Percentiles rank a stretch among this genome's conserved stretches.
Evolutionary conservation across 83 land plant species (phyloP).

Genomic region (Thuja plicata): DNA sequence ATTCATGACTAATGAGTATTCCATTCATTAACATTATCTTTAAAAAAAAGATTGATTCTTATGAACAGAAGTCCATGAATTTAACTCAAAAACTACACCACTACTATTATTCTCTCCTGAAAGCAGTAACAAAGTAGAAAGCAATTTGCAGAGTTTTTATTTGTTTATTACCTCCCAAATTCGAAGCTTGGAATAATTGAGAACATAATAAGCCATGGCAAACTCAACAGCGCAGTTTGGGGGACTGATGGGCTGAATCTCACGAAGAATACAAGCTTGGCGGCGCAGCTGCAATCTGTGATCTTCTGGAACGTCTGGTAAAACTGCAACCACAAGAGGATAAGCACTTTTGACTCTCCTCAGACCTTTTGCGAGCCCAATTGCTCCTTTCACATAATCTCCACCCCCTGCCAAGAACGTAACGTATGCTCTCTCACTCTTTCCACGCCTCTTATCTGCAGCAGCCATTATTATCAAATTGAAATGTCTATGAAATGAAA

Average conservation of each 20-base stretch:
- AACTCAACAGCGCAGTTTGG: conserved; percentile 45
- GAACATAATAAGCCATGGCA: conserved; percentile 75
- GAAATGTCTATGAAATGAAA: too few relatives aligned
- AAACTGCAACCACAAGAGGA: conserved; percentile 60
- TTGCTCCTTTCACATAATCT: conserved; percentile 70
- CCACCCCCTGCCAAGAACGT: conserved; percentile 76
- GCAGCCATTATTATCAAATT: too few relatives aligned
- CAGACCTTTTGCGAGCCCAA: conserved; percentile 67
- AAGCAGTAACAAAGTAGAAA: neutral
- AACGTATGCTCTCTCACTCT: conserved; percentile 49
- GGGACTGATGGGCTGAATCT: conserved; percentile 63
- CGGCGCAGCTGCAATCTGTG: conserved; percentile 39
- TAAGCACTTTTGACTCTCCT: conserved; percentile 47
- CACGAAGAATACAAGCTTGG: conserved; percentile 62
- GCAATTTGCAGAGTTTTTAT: too few relatives aligned
- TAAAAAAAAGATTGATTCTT: too few relatives aligned
- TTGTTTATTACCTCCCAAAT: conserved; percentile 53
- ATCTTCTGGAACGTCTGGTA: conserved; percentile 68
- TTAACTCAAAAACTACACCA: neutral
- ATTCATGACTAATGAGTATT: too few relatives aligned
- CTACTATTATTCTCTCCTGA: neutral
- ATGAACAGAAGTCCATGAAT: too few relatives aligned
- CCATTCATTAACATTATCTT: too few relatives aligned
- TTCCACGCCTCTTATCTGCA: neutral
- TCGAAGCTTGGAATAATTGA: conserved; percentile 80